A percentile compares a stretch with the other conserved stretches of the same genome.
phyloP scores from a whole-genome alignment of 1,284 basidiomycete genomes.

The Trichosporon coremiiforme region DNA sequence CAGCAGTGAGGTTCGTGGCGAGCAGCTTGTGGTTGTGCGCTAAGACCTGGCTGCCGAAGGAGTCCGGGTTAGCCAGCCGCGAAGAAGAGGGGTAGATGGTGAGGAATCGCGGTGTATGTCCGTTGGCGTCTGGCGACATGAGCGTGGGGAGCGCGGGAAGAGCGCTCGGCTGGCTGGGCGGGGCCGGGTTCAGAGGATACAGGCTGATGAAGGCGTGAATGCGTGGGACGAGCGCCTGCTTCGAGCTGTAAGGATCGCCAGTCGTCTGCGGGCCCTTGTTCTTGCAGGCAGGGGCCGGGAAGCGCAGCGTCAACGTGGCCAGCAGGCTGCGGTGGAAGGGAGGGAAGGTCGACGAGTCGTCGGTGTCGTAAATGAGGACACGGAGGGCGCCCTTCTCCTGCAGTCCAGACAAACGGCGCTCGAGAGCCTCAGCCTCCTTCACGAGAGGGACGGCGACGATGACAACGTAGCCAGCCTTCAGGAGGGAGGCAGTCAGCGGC shows the following conservation, averaged over 20 bases:
- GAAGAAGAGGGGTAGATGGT: conserved; percentile 53
- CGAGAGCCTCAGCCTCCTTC: conserved; percentile 52
- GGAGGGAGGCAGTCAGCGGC: conserved; percentile 47
- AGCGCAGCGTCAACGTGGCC: conserved; percentile 53
- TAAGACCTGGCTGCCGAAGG: conserved; percentile 51
- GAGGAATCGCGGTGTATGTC: conserved; percentile 41
- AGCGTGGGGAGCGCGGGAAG: conserved; percentile 54
- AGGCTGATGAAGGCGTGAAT: conserved; percentile 54
- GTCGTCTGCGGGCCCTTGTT: conserved; percentile 29
- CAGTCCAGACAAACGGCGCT: conserved; percentile 46
- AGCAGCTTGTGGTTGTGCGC: conserved; percentile 48
- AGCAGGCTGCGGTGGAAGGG: conserved; percentile 54
- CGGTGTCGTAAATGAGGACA: conserved; percentile 55
- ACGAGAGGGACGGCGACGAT: conserved; percentile 53
- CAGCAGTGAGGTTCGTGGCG: conserved; percentile 45
- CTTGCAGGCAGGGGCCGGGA: conserved; percentile 38
- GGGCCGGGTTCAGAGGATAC: conserved; percentile 50
- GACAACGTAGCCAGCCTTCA: conserved; percentile 55
- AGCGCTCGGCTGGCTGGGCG: conserved; percentile 45
- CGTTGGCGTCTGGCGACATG: conserved; percentile 36
- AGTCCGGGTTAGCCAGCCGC: conserved; percentile 44
- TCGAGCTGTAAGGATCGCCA: conserved; percentile 49
- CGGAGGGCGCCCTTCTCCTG: conserved; percentile 49
- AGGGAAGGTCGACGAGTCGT: conserved; percentile 52
- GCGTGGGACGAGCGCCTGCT: conserved; percentile 43